A percentile compares a stretch with the other conserved stretches of the same genome.
phyloP scores from a whole-genome alignment of 2,329 filamentous ascomycete species.

The Claviceps spartinae region DNA sequence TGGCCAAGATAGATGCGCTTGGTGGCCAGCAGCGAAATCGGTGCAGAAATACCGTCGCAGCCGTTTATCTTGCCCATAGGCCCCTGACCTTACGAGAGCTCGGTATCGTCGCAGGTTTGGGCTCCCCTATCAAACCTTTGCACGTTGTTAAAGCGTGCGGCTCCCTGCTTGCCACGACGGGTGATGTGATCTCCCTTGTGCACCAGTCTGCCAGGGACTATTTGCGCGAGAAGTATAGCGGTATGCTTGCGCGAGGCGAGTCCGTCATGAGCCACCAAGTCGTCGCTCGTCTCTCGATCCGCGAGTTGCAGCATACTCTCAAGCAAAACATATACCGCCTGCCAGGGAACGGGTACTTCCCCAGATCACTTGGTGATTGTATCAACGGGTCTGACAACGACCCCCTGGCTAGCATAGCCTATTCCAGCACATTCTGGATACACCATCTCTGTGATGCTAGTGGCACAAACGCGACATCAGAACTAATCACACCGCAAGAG shows the following conservation, averaged over 20 bases:
- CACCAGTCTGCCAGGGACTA: slow-evolving; percentile 32
- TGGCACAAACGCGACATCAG: neutral
- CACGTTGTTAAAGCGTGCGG: slow-evolving; percentile 21
- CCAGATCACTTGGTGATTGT: slow-evolving; percentile 7
- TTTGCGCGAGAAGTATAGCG: slow-evolving; percentile 11
- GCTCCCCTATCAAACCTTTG: slow-evolving; percentile 8
- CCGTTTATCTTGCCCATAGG: slow-evolving; percentile 17
- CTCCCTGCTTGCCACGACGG: slow-evolving; percentile 21
- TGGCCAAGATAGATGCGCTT: slow-evolving; percentile 2
- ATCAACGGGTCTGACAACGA: slow-evolving; percentile 7
- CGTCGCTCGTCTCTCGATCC: slow-evolving; percentile 20
- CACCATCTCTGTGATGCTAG: slow-evolving; percentile 15
- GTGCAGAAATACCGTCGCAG: slow-evolving; percentile 5
- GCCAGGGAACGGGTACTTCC: slow-evolving; percentile 11
- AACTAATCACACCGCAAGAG: slow-evolving; percentile 11
- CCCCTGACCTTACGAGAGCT: slow-evolving; percentile 24
- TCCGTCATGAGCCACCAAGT: slow-evolving; percentile 13
- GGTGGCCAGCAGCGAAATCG: neutral
- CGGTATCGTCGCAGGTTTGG: slow-evolving; percentile 10
- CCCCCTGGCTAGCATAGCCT: slow-evolving; percentile 11
- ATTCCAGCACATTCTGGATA: slow-evolving; percentile 20
- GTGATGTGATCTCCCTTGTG: slow-evolving; percentile 21
- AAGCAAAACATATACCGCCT: slow-evolving; percentile 23
- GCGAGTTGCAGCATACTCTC: slow-evolving; percentile 20
- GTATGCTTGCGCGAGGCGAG: slow-evolving; percentile 18